phyloP scores from a whole-genome alignment of 495 filamentous ascomycete genomes.

The Beverwykella pulmonaria region DNA sequence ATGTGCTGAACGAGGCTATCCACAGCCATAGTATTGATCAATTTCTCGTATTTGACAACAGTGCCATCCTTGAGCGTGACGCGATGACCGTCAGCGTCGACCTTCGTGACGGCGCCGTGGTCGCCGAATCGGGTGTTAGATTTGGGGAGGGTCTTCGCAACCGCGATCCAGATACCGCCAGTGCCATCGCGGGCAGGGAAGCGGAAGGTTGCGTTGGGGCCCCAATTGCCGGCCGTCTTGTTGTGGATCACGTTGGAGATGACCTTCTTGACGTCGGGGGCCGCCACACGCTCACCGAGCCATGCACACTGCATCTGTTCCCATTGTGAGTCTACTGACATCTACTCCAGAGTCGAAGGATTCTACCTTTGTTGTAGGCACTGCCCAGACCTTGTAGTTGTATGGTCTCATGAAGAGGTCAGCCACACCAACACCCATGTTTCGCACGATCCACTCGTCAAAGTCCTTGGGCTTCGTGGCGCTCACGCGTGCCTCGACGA shows the following conservation, averaged over 20 bases:
- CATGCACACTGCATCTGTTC: slow-evolving; percentile 97
- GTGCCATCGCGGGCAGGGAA: slow-evolving; percentile 96
- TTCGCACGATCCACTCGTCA: slow-evolving; percentile 97
- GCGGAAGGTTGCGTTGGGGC: slow-evolving; percentile 96
- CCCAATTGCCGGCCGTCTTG: slow-evolving; percentile 97
- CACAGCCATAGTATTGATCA: slow-evolving; percentile 95
- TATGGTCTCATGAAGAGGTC: slow-evolving; percentile 99
- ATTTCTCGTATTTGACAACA: slow-evolving; percentile 87
- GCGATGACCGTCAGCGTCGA: slow-evolving; percentile 80
- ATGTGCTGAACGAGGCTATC: slow-evolving; percentile 87
- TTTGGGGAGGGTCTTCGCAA: slow-evolving; percentile 89
- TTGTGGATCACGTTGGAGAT: slow-evolving; percentile 93
- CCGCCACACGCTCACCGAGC: slow-evolving; percentile 98
- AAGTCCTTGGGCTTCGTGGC: slow-evolving; percentile 93
- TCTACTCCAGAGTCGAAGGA: background rate
- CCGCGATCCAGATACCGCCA: slow-evolving; percentile 98
- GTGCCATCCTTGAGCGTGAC: slow-evolving; percentile 84
- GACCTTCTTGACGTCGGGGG: slow-evolving; percentile 93
- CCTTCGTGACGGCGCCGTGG: slow-evolving; percentile 78
- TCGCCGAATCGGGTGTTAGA: slow-evolving; percentile 89
- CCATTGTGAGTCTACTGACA: slow-evolving; percentile 5
- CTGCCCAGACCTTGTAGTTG: slow-evolving; percentile 99
- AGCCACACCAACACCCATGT: slow-evolving; percentile 86
- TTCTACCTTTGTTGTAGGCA: slow-evolving; percentile 92
- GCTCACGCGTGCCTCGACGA: slow-evolving; percentile 78